Percentiles rank a stretch among this genome's conserved stretches.
Evolutionary conservation across 23 red algal species (phyloP).

Genomic region (Agarophyton chilense): DNA sequence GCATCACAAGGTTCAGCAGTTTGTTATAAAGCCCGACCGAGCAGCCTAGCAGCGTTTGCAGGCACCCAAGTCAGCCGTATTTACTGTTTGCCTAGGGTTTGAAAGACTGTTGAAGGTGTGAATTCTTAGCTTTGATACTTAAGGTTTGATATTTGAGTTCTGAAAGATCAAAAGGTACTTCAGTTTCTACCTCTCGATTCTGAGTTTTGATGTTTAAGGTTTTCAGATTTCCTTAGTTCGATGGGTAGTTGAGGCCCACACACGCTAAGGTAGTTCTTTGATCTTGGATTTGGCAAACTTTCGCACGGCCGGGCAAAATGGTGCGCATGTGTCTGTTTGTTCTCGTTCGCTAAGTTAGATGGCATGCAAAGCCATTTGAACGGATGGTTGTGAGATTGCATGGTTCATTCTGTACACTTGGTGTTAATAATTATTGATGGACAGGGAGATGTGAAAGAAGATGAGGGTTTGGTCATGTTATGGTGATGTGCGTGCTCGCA

Average conservation of each 20-base stretch:
- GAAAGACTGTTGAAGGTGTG: constrained; percentile 17
- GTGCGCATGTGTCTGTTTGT: background rate
- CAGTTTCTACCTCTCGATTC: background rate
- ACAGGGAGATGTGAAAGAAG: background rate
- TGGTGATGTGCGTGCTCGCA: constrained; percentile 23
- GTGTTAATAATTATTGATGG: background rate
- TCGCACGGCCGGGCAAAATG: constrained; percentile 20
- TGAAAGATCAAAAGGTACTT: background rate
- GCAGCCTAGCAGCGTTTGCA: constrained; percentile 36
- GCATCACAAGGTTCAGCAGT: background rate
- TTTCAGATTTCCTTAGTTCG: background rate
- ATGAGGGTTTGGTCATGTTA: background rate
- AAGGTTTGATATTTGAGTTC: background rate
- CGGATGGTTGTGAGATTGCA: background rate
- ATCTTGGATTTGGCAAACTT: constrained; percentile 11
- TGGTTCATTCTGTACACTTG: background rate
- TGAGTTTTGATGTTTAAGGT: background rate
- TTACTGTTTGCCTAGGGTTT: constrained; percentile 27
- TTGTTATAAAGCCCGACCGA: constrained; percentile 11
- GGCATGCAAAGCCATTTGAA: background rate
- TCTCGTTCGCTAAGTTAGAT: background rate
- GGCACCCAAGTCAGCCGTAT: constrained; percentile 9
- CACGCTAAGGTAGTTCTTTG: too few species aligned
- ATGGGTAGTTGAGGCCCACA: too few species aligned
- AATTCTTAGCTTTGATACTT: background rate